Percentiles rank a stretch among this genome's conserved stretches.
Conservation (phyloP, 345 rosid species). For the Combretum micranthum region DNA sequence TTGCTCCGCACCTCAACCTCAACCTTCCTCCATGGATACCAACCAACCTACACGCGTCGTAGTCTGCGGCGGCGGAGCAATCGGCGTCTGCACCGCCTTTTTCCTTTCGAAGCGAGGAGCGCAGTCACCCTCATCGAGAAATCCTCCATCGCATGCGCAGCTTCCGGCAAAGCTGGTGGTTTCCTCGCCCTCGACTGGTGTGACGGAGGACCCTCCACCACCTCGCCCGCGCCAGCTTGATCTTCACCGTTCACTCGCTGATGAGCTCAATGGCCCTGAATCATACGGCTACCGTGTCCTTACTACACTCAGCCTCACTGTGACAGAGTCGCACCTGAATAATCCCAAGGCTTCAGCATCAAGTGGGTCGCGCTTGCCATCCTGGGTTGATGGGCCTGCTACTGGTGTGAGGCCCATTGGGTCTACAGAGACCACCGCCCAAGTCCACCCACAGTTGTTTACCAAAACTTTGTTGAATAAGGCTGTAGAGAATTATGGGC, state of each 20-base stretch:
- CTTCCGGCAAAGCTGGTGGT: slow-evolving; percentile 93
- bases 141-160: slow-evolving; percentile 79
- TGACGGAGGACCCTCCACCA: slow-evolving; percentile 56
- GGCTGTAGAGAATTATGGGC: slow-evolving; percentile 53
- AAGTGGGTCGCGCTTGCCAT: slow-evolving; percentile 27
- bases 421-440: slow-evolving; percentile 63
- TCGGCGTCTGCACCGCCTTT: slow-evolving; percentile 85
- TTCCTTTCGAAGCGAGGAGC: slow-evolving; percentile 67
- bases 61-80: slow-evolving; percentile 75
- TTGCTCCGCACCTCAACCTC: slow-evolving; percentile 2
- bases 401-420: slow-evolving; percentile 43
- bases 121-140: slow-evolving; percentile 67
- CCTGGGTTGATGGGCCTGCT: slow-evolving; percentile 70
- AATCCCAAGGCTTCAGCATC: slow-evolving; percentile 9
- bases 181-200: slow-evolving; percentile 92
- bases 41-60: slow-evolving; percentile 27
- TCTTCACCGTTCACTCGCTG: slow-evolving; percentile 72
- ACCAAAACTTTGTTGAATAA: slow-evolving; percentile 41
- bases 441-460: slow-evolving; percentile 78
- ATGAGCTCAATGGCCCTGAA: slow-evolving; percentile 60
- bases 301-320: slow-evolving; percentile 54
- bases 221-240: slow-evolving; percentile 80
- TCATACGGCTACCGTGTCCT: slow-evolving; percentile 72
- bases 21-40: slow-evolving; percentile 22
- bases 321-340: slow-evolving; percentile 35